Evolutionary conservation across 306 rosid genomes (phyloP).

Genomic region (Ammopiptanthus mongolicus): DNA sequence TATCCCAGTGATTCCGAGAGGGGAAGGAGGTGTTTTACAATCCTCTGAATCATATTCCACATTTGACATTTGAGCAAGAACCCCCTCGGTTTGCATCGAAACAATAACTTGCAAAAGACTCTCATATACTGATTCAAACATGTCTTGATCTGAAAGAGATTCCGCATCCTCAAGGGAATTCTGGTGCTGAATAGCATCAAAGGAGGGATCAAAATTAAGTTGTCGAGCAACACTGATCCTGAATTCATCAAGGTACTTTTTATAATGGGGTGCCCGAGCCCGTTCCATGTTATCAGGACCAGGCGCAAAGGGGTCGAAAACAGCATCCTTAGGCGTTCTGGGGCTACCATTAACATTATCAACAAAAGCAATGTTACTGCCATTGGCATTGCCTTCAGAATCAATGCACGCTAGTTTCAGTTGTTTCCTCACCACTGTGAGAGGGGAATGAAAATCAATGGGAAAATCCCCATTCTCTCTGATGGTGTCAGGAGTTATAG

Average conservation of each 20-base stretch:
- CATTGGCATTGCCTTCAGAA: conserved; percentile 9
- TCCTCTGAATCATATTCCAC: conserved; percentile 22
- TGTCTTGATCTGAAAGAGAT: conserved; percentile 53
- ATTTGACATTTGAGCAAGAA: conserved; percentile 25
- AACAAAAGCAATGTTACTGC: background rate
- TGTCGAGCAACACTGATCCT: conserved; percentile 41
- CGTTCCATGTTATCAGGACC: conserved; percentile 38
- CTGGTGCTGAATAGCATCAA: conserved; percentile 2
- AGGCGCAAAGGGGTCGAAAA: conserved; percentile 76
- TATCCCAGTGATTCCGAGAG: conserved; percentile 19
- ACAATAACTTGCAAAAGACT: conserved; percentile 59
- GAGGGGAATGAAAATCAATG: conserved; percentile 34
- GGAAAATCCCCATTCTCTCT: conserved; percentile 55
- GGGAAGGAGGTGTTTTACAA: conserved; percentile 47
- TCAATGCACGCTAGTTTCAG: conserved; percentile 6
- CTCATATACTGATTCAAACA: conserved; percentile 50
- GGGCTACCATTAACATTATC: conserved; percentile 37
- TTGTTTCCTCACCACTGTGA: conserved; percentile 39
- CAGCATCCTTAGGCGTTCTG: conserved; percentile 54
- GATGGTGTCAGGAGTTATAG: conserved; percentile 58
- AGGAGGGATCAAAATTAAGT: conserved; percentile 44
- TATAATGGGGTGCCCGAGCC: conserved; percentile 42
- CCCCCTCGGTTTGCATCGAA: conserved; percentile 40
- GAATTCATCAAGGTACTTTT: conserved; percentile 32
- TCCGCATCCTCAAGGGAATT: background rate